A percentile compares a stretch with the other conserved stretches of the same genome.
Conservation (phyloP, 176 grass and related monocot genomes). For the Pontederia paniculata region DNA sequence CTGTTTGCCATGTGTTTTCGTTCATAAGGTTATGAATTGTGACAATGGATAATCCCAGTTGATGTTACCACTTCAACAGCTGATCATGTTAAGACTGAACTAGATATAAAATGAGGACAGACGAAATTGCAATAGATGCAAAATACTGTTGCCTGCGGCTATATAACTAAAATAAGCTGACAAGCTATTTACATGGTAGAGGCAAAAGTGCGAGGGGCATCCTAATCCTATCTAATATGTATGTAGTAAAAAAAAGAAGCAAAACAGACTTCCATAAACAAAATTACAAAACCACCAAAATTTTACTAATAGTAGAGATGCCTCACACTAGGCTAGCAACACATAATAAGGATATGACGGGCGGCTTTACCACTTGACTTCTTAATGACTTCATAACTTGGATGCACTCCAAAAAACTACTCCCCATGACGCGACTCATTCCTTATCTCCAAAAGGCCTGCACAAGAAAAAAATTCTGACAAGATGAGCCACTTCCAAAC, state of each 20-base stretch:
- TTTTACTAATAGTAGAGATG: slow-evolving; percentile 29
- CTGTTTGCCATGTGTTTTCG: no score
- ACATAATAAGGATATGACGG: slow-evolving; percentile 31
- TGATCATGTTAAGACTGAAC: no score
- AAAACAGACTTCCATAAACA: slow-evolving; percentile 7
- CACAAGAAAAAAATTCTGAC: neutral
- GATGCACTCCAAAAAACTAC: slow-evolving; percentile 16
- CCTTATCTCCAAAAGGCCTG: slow-evolving; percentile 28
- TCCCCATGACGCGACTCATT: slow-evolving; percentile 14
- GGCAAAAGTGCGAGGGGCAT: slow-evolving; percentile 6
- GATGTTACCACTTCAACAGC: no score
- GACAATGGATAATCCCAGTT: neutral
- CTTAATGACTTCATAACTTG: slow-evolving; percentile 31
- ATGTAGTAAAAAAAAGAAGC: slow-evolving; percentile 29
- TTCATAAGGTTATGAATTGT: no score
- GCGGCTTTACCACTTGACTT: slow-evolving; percentile 12
- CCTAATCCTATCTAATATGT: slow-evolving; percentile 28
- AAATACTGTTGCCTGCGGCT: no score
- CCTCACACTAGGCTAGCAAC: slow-evolving; percentile 24
- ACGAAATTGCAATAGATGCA: no score
- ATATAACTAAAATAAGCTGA: neutral
- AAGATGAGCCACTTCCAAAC: neutral
- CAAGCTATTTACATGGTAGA: slow-evolving; percentile 39
- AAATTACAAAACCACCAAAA: slow-evolving; percentile 43
- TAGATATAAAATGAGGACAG: neutral